phyloP scores from a whole-genome alignment of 2,329 filamentous ascomycete species.

The Bipolaris zeicola region DNA sequence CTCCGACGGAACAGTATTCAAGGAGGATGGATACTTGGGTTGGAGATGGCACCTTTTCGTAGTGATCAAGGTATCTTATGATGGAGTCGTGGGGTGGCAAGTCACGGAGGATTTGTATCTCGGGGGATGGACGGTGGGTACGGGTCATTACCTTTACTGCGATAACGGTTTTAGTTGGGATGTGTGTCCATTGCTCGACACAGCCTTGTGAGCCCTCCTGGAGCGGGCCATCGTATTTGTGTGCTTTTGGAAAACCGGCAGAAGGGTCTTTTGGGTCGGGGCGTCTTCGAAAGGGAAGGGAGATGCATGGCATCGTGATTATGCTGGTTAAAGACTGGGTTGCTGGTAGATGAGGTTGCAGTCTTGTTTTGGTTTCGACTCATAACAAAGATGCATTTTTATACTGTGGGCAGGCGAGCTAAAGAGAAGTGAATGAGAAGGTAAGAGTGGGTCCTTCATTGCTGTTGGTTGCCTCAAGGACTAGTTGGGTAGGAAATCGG shows the following conservation, averaged over 20 bases:
- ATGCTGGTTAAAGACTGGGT: too few species aligned
- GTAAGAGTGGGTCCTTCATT: too few species aligned
- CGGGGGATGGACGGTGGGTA: not conserved
- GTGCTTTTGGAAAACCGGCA: not conserved
- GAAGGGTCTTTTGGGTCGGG: not conserved
- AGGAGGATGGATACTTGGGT: conserved; percentile 15
- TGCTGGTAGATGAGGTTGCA: too few species aligned
- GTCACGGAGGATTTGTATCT: conserved; percentile 18
- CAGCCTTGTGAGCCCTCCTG: conserved; percentile 16
- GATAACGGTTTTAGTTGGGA: conserved; percentile 4
- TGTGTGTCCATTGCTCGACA: conserved; percentile 19
- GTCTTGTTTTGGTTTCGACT: too few species aligned
- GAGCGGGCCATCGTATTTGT: conserved; percentile 1
- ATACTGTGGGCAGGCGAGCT: too few species aligned
- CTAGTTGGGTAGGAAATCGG: too few species aligned
- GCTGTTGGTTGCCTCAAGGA: too few species aligned
- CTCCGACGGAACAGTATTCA: conserved; percentile 21
- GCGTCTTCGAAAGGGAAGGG: too few species aligned
- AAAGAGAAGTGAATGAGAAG: too few species aligned
- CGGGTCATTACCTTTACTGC: conserved; percentile 21
- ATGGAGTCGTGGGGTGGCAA: conserved; percentile 20
- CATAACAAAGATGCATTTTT: too few species aligned
- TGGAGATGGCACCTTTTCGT: not conserved
- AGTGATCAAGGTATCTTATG: conserved; percentile 13
- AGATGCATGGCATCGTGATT: not conserved